Conservation (phyloP, 768 basidiomycete genomes). For the Termitomyces sp. region DNA sequence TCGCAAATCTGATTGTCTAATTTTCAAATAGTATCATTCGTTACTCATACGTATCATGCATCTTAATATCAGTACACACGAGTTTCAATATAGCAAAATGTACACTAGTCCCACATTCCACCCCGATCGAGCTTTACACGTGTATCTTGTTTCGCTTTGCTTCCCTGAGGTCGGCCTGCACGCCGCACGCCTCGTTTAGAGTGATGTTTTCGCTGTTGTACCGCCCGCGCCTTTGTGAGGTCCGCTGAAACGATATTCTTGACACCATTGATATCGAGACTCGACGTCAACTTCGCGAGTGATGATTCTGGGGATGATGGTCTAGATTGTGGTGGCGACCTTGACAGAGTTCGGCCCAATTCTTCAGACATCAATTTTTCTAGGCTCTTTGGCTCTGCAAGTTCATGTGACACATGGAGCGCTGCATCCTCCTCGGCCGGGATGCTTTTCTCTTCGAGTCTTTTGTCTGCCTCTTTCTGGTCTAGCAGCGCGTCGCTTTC, state of each 20-base stretch:
- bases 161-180: constrained; percentile 69
- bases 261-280: constrained; percentile 40
- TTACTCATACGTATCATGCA: background rate
- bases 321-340: constrained; percentile 49
- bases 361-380: constrained; percentile 10
- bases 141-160: constrained; percentile 79
- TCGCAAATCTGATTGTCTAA: background rate
- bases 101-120: constrained; percentile 52
- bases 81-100: background rate
- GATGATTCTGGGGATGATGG: constrained; percentile 38
- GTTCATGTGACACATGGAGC: background rate
- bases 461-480: background rate
- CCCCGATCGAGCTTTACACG: constrained; percentile 55
- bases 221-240: constrained; percentile 50
- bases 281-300: constrained; percentile 36
- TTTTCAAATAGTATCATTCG: background rate
- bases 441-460: background rate
- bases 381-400: background rate
- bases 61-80: constrained; percentile 1
- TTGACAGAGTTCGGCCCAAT: constrained; percentile 30
- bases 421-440: background rate
- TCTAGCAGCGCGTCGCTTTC: constrained; percentile 3
- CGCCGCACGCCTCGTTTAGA: constrained; percentile 61
- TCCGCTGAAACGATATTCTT: constrained; percentile 59
- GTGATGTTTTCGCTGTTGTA: constrained; percentile 73